phyloP scores from a whole-genome alignment of 2,329 filamentous ascomycete species.

The Aspergillus sp. region DNA sequence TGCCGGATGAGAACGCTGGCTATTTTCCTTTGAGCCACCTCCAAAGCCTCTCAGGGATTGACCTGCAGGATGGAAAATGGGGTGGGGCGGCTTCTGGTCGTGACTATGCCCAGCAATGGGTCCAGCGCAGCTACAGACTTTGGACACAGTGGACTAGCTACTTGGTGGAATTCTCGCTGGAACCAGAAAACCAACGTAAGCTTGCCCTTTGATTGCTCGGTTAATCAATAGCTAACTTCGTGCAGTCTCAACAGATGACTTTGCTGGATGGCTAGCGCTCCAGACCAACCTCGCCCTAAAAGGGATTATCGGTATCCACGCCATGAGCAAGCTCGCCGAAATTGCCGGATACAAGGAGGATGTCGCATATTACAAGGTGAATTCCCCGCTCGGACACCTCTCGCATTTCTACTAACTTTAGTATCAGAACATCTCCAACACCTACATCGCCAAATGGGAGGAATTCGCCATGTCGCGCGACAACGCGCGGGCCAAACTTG shows the following conservation, averaged over 20 bases:
- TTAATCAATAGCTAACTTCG: background rate
- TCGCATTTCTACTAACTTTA: slow-evolving; percentile 13
- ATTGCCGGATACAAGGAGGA: slow-evolving; percentile 64
- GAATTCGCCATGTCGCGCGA: slow-evolving; percentile 70
- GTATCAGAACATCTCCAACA: slow-evolving; percentile 59
- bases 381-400: background rate
- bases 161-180: slow-evolving; percentile 73
- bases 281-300: slow-evolving; percentile 84
- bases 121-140: slow-evolving; percentile 70
- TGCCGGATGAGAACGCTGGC: slow-evolving; percentile 31
- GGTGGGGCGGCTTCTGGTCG: slow-evolving; percentile 59
- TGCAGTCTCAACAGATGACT: slow-evolving; percentile 78
- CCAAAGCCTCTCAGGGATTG: slow-evolving; percentile 55
- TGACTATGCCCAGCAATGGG: slow-evolving; percentile 65
- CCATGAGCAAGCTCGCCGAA: slow-evolving; percentile 72
- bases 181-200: slow-evolving; percentile 71
- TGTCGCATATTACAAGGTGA: slow-evolving; percentile 60
- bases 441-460: slow-evolving; percentile 76
- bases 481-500: slow-evolving; percentile 73
- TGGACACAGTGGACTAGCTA: slow-evolving; percentile 81
- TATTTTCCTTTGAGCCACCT: slow-evolving; percentile 56
- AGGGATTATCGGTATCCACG: slow-evolving; percentile 79
- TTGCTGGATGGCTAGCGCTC: slow-evolving; percentile 75
- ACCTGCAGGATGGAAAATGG: slow-evolving; percentile 66
- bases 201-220: background rate